Conservation (phyloP, 495 filamentous ascomycete genomes). For the Aspergillus wentii region DNA sequence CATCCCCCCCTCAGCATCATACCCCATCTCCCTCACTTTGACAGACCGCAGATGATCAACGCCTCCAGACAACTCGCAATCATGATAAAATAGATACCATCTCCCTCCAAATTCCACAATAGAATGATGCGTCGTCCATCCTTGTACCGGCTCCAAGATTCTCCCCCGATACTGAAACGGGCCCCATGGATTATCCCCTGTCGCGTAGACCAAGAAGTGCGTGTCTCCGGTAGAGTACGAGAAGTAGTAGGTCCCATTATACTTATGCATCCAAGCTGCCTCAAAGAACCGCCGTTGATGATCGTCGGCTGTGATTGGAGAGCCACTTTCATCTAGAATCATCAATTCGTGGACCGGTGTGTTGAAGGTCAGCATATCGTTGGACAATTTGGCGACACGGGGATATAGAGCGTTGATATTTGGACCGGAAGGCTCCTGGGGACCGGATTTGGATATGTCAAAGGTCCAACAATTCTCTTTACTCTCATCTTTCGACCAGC, state of each 20-base stretch:
- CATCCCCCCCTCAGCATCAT: conserved; percentile 60
- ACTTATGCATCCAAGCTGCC: conserved; percentile 69
- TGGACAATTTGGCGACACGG: conserved; percentile 54
- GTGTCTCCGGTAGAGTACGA: conserved; percentile 72
- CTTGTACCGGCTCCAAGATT: conserved; percentile 68
- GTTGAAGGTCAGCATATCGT: conserved; percentile 58
- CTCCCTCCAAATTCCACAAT: conserved; percentile 64
- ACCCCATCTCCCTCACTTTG: conserved; percentile 68
- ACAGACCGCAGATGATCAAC: conserved; percentile 63
- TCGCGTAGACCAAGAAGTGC: conserved; percentile 64
- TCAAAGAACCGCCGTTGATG: conserved; percentile 75
- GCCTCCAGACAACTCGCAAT: conserved; percentile 56
- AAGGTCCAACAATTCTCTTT: conserved; percentile 40
- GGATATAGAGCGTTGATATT: conserved; percentile 47
- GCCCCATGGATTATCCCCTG: conserved; percentile 54
- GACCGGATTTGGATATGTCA: conserved; percentile 36
- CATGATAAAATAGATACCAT: conserved; percentile 73
- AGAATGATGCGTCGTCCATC: conserved; percentile 79
- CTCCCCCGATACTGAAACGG: conserved; percentile 66
- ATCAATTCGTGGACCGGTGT: conserved; percentile 44
- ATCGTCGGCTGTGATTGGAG: conserved; percentile 56
- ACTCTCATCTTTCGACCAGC: conserved; percentile 34
- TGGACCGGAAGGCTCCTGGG: conserved; percentile 50
- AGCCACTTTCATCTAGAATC: conserved; percentile 55
- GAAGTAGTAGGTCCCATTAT: conserved; percentile 65